These are phyloP conservation scores for Pleomassaria siparia DNA, from an alignment of 2,329 filamentous ascomycete species.

Conservation along the genomic window DNA sequence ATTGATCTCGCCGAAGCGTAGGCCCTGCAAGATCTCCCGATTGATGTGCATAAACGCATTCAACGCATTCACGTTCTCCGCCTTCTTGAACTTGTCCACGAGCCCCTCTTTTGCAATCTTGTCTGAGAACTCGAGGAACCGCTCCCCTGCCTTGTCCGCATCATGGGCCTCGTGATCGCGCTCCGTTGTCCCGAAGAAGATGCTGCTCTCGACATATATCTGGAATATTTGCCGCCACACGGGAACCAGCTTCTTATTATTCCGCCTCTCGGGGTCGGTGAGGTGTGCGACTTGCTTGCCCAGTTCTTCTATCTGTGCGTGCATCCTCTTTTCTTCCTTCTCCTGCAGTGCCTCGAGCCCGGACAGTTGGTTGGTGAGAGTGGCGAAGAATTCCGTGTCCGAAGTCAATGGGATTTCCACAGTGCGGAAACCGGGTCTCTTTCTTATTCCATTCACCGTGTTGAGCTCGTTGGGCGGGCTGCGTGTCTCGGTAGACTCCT, in stretches of 20 bases:
- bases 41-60: constrained; percentile 73
- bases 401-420: constrained; percentile 78
- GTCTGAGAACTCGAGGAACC: constrained; percentile 72
- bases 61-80: constrained; percentile 65
- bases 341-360: constrained; percentile 69
- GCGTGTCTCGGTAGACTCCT: constrained; percentile 1
- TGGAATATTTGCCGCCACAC: constrained; percentile 82
- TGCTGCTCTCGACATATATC: constrained; percentile 73
- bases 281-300: constrained; percentile 66
- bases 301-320: constrained; percentile 63
- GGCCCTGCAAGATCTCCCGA: constrained; percentile 70
- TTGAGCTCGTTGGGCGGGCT: not conserved
- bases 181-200: constrained; percentile 82
- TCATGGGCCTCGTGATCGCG: constrained; percentile 67
- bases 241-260: constrained; percentile 65
- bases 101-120: constrained; percentile 64
- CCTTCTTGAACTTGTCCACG: constrained; percentile 62
- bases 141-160: constrained; percentile 65
- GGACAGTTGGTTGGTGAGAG: constrained; percentile 70
- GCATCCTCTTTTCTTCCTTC: constrained; percentile 65
- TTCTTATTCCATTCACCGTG: not conserved
- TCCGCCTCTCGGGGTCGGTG: constrained; percentile 65
- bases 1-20: constrained; percentile 86
- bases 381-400: constrained; percentile 77
- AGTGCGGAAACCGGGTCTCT: constrained; percentile 36